Evolutionary conservation across 1,139 yeast species (phyloP), one percentile per base, ranked within the genome.

Genomic region (Lodderomyces beijingensis): DNA sequence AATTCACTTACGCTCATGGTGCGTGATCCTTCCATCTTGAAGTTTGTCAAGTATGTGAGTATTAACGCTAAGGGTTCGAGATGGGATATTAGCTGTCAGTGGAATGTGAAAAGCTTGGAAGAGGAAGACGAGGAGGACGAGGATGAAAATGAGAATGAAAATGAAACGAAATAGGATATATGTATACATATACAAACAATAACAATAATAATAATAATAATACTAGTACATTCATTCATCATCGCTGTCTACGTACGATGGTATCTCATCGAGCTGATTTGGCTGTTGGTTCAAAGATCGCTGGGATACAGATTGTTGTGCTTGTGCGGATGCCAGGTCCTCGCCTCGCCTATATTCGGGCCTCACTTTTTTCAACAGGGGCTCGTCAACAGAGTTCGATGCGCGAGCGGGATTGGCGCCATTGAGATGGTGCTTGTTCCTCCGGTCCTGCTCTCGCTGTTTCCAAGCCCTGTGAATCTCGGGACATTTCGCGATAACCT

Each of bases 31-130:
- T 75, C 80, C 30, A 89, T 91, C 17, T 65, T 93, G 55, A 84
- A 91, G 54, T 93, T 93, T 56, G 79, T 91, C 43, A 93, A 93
- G 55, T 93, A 91, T 50, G 93, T 91, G 6, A 85, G 96, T 53
- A 77, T 77, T 53, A 77, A 77, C 45, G 96, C 97, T 5, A 79
- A 78, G 41, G 96, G 96, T 1, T 80, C 94, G 23, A 70, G 98
- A 51, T 93, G 96, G 96, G 98, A 93, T 51, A 63, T 91, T 25
- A 67, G 73, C 25, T 78, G 84, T 38, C 85, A 82, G 49, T 89
- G 95, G 93, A 79, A 77, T 44, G 81, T 86, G 13, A 71, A 68
- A 38, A 49, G 47, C 21, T 47, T 32, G 2, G 60, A 43, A 3
- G 57, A 30, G 16, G 27, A 24, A 2, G 25, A 32, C 15, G 28